Conservation (phyloP, 2,329 filamentous ascomycete species). For the Dissoconium aciculare region DNA sequence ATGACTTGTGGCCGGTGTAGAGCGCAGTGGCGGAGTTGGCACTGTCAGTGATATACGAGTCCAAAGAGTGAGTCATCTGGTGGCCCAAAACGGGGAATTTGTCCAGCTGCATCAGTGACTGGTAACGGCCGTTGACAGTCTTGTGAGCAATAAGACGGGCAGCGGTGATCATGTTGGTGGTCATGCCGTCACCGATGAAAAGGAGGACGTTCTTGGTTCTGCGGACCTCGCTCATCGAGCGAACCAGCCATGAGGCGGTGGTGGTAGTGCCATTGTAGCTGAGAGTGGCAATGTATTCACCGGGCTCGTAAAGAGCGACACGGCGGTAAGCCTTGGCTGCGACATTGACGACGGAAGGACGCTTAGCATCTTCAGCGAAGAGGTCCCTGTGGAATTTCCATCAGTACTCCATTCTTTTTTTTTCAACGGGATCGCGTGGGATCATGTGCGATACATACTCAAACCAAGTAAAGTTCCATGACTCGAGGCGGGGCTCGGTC, state of each 20-base stretch:
- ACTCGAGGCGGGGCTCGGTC: slow-evolving; percentile 57
- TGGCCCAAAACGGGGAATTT: slow-evolving; percentile 61
- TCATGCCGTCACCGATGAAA: slow-evolving; percentile 61
- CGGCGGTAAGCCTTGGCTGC: slow-evolving; percentile 64
- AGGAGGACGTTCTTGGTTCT: slow-evolving; percentile 62
- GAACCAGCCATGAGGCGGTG: slow-evolving; percentile 61
- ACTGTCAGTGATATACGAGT: slow-evolving; percentile 73
- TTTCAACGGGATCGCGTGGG: not conserved
- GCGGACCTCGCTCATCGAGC: slow-evolving; percentile 52
- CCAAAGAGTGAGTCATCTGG: slow-evolving; percentile 77
- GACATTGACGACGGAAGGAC: slow-evolving; percentile 61
- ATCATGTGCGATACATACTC: slow-evolving; percentile 33
- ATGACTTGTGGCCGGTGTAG: slow-evolving; percentile 72
- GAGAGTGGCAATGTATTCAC: slow-evolving; percentile 62
- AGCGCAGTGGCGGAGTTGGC: slow-evolving; percentile 73
- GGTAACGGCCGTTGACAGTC: slow-evolving; percentile 71
- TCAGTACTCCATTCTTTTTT: not conserved
- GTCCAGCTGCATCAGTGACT: slow-evolving; percentile 56
- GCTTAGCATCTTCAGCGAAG: slow-evolving; percentile 57
- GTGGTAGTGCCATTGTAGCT: slow-evolving; percentile 62
- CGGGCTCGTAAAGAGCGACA: slow-evolving; percentile 62
- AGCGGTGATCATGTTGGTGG: slow-evolving; percentile 47
- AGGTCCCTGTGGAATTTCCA: slow-evolving; percentile 36
- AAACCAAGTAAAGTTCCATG: slow-evolving; percentile 72
- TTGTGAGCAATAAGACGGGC: slow-evolving; percentile 70